Percentiles rank a stretch among this genome's conserved stretches.
Evolutionary conservation across 2,329 filamentous ascomycete species (phyloP).

Genomic region (Akanthomyces uredinophilus): DNA sequence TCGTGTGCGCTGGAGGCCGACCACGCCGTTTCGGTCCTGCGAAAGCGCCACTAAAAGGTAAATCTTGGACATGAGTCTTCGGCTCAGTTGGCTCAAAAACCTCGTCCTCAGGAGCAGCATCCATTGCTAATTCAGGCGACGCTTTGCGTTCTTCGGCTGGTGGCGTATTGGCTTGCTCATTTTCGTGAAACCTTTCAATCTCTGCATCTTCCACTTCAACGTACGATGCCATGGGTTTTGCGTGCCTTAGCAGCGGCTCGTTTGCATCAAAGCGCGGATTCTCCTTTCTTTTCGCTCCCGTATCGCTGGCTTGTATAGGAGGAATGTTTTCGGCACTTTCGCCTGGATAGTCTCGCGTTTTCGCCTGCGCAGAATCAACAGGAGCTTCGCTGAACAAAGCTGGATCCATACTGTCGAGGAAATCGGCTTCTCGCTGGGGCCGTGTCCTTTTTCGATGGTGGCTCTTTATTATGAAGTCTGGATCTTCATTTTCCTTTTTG

Average conservation of each 20-base stretch:
- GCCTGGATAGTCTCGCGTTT: constrained; percentile 14
- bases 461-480: constrained; percentile 44
- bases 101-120: background rate
- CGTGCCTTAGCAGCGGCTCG: constrained; percentile 45
- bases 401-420: constrained; percentile 45
- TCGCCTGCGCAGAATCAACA: constrained; percentile 18
- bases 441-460: constrained; percentile 37
- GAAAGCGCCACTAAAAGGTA: constrained; percentile 1
- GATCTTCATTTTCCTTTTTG: constrained; percentile 47
- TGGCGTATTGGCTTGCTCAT: background rate
- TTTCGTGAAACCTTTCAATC: constrained; percentile 23
- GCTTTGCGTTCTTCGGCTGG: background rate
- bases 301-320: constrained; percentile 15
- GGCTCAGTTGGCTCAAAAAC: background rate
- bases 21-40: constrained; percentile 20
- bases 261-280: constrained; percentile 36
- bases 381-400: constrained; percentile 38
- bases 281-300: constrained; percentile 20
- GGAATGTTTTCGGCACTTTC: constrained; percentile 15
- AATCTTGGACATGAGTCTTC: background rate
- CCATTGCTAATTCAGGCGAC: background rate
- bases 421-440: constrained; percentile 24
- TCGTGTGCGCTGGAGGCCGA: constrained; percentile 14
- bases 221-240: constrained; percentile 48
- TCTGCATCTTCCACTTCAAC: constrained; percentile 41